A percentile compares a stretch with the other conserved stretches of the same genome.
Conservation (phyloP, 176 grass and related monocot species). For the Lolium multiflorum region DNA sequence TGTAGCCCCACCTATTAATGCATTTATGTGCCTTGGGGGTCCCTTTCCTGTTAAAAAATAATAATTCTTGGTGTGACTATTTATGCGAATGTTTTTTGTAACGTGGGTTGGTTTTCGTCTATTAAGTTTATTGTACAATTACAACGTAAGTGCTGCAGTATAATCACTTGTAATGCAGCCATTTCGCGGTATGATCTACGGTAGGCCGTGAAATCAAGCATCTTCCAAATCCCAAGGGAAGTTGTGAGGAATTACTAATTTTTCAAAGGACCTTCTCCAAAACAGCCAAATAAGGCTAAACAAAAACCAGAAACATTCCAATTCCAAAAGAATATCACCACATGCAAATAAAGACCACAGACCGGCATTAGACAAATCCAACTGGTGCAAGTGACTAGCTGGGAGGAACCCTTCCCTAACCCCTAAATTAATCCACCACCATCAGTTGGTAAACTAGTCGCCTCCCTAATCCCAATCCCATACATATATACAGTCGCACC, state of each 20-base stretch:
- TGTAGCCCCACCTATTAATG: too few species aligned
- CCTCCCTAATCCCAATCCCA: slow-evolving; percentile 28
- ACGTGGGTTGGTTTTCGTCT: too few species aligned
- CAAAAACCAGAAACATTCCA: slow-evolving; percentile 47
- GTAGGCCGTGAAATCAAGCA: background rate
- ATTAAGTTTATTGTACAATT: too few species aligned
- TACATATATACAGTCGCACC: slow-evolving; percentile 21
- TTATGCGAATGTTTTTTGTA: too few species aligned
- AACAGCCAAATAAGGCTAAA: slow-evolving; percentile 3
- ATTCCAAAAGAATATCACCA: slow-evolving; percentile 41
- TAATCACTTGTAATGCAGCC: too few species aligned
- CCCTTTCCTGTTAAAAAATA: too few species aligned
- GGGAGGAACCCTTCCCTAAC: background rate
- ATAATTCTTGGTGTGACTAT: too few species aligned
- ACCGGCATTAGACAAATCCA: slow-evolving; percentile 10
- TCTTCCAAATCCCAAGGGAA: background rate
- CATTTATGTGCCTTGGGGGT: too few species aligned
- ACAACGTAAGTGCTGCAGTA: too few species aligned
- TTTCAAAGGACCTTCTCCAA: background rate
- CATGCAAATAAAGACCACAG: background rate
- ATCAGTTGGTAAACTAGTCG: slow-evolving; percentile 7
- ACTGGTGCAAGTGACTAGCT: background rate
- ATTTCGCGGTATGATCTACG: too few species aligned
- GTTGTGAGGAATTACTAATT: background rate
- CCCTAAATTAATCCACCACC: background rate